phyloP scores from a whole-genome alignment of 441 rosid species.

The Sinapis alba region DNA sequence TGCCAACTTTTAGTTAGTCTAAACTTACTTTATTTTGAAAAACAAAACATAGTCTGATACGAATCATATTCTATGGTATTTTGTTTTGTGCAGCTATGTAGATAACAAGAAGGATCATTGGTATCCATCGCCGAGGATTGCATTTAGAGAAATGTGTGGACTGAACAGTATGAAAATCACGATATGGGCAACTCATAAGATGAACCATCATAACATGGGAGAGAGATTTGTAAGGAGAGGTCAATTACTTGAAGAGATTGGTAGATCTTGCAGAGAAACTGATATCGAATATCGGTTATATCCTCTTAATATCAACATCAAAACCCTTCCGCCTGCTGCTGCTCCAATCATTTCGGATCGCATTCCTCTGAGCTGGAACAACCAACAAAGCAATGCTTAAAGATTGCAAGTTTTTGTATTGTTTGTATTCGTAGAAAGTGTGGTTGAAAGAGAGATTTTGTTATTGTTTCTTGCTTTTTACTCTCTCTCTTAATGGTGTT shows the following conservation, averaged over 20 bases:
- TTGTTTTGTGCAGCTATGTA: conserved; percentile 35
- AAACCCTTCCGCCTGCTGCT: conserved; percentile 31
- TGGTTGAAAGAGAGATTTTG: conserved; percentile 28
- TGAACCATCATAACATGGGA: conserved; percentile 50
- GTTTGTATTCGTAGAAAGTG: conserved; percentile 16
- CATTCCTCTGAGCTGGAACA: conserved; percentile 12
- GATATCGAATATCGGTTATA: conserved; percentile 43
- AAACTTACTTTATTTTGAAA: too few species aligned
- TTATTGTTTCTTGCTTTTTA: background rate
- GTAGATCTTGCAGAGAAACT: conserved; percentile 36
- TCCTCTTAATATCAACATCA: conserved; percentile 43
- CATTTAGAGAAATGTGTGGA: conserved; percentile 40
- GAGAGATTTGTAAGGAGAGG: conserved; percentile 43
- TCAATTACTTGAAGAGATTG: conserved; percentile 44
- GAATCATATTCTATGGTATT: background rate
- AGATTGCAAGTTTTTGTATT: background rate
- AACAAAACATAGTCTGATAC: too few species aligned
- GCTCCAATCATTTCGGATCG: conserved; percentile 29
- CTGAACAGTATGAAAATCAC: conserved; percentile 40
- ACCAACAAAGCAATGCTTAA: conserved; percentile 29
- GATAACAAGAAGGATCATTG: conserved; percentile 50
- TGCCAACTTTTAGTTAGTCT: too few species aligned
- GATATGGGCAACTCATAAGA: conserved; percentile 45
- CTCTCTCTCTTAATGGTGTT: conserved; percentile 12
- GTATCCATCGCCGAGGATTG: conserved; percentile 41